Evolutionary conservation across 164 flowering plant genomes (phyloP), one percentile per base, ranked within the genome.

Genomic region (Chimonanthus salicifolius): DNA sequence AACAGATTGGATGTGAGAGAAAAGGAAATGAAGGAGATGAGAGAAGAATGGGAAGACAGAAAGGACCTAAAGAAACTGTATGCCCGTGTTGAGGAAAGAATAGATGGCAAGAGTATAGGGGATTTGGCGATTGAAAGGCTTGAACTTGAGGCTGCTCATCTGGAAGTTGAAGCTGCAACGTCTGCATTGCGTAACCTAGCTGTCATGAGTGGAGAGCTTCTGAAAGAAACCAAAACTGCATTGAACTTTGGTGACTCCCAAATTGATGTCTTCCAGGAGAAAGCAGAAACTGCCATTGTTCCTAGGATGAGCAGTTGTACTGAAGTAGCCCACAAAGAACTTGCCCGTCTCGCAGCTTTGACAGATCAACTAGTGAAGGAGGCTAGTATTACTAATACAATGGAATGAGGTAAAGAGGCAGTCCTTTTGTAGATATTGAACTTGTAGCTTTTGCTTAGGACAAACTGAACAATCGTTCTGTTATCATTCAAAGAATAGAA

Each of bases 161-260:
- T 94, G 33, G 95, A 92, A 79, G 88, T 80, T 64, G 94, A 92
- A 80, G 94, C 97, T 74, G 98, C 97, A 49, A 89, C 88, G 2
- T 77, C 72, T 70, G 95, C 97, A 8, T 89, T 94, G 18, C 78
- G 78, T 3, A 86, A 85, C 67, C 86, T 94, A 43, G 82, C 88
- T 43, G 87, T 84, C 15, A 78, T 92, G 86, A 89, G 91, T 68
- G 71, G 79, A 54, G 84, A 86, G 78, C 95, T 94, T 71, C 50
- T 90, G 79, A 76, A 80, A 62, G 86, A 65, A 46, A 71, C 71
- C 4, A 4, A 82, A 72, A 80, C 90, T 74, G 70, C 79, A 71
- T 60, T 71, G 76, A 82, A 76, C 67, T 58, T 83, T 15, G 88
- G 89, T 15, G 88, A 89, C 51, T 60, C 74, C 62, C 85, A 86